Evolutionary conservation across 805 yeast species (phyloP).

Genomic region (Wickerhamiella allomyrinae): DNA sequence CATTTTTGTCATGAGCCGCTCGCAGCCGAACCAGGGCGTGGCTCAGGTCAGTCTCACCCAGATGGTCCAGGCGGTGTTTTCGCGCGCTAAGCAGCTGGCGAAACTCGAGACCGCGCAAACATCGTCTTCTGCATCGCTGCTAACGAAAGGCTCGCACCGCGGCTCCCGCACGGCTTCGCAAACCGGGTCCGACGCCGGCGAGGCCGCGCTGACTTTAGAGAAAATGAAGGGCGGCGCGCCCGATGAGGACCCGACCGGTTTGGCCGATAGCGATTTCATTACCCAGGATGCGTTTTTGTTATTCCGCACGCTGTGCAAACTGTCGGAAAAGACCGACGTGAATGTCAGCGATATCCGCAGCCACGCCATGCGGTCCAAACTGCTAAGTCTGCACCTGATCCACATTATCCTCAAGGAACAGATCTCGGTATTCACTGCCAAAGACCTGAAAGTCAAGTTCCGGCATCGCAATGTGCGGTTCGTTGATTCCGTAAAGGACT

Average conservation of each 20-base stretch:
- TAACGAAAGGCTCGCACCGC: background rate
- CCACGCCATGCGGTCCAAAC: constrained; percentile 82
- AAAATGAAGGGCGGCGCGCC: constrained; percentile 15
- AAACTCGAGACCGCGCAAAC: background rate
- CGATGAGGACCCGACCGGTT: constrained; percentile 27
- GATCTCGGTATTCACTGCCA: constrained; percentile 56
- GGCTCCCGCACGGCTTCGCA: background rate
- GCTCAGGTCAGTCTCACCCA: constrained; percentile 94
- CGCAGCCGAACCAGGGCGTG: constrained; percentile 73
- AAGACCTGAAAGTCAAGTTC: constrained; percentile 22
- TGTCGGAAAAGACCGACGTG: constrained; percentile 75
- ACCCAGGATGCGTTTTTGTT: constrained; percentile 86
- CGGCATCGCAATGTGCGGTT: constrained; percentile 34
- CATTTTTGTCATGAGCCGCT: constrained; percentile 71
- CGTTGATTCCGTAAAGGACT: constrained; percentile 70
- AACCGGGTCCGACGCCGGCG: background rate
- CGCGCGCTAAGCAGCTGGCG: constrained; percentile 35
- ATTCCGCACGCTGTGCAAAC: constrained; percentile 88
- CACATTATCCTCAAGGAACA: constrained; percentile 78
- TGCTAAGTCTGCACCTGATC: constrained; percentile 74
- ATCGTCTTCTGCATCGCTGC: background rate
- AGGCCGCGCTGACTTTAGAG: constrained; percentile 13
- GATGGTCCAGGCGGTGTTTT: constrained; percentile 74
- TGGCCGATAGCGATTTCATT: constrained; percentile 48
- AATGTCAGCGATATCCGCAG: constrained; percentile 55